Conservation (phyloP, 192 early-diverging fungal genomes). For the Backusella circina region DNA sequence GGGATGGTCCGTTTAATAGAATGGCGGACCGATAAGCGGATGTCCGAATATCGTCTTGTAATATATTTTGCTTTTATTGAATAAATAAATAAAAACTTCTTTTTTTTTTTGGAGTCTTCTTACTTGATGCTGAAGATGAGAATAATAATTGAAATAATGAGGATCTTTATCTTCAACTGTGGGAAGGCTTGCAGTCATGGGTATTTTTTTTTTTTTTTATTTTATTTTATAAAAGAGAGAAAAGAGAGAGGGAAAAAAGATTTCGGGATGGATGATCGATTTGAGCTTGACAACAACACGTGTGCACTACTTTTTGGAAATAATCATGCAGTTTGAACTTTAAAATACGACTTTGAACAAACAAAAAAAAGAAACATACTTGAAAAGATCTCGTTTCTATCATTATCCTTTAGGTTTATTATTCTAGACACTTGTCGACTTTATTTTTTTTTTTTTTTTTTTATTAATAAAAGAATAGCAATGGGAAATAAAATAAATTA, state of each 20-base stretch:
- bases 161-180: conserved; percentile 57
- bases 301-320: background rate
- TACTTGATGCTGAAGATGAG: conserved; percentile 76
- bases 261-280: background rate
- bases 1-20: conserved; percentile 61
- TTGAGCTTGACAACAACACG: background rate
- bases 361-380: background rate
- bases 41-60: conserved; percentile 92
- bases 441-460: too few species aligned
- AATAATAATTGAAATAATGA: conserved; percentile 78
- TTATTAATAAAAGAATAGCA: too few species aligned
- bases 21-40: conserved; percentile 93
- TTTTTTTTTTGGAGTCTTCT: background rate
- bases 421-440: background rate
- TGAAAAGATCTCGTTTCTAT: background rate
- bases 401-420: background rate
- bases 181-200: conserved; percentile 27
- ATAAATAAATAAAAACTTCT: background rate
- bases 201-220: background rate
- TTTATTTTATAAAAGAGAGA: background rate
- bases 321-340: background rate
- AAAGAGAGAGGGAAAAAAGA: background rate
- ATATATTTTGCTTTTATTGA: conserved; percentile 87
- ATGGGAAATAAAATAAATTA: too few species aligned
- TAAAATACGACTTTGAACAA: background rate